Base-by-base conservation (phyloP, 371 early-diverging fungal genomes). In the Lichtheimia corymbifera region DNA sequence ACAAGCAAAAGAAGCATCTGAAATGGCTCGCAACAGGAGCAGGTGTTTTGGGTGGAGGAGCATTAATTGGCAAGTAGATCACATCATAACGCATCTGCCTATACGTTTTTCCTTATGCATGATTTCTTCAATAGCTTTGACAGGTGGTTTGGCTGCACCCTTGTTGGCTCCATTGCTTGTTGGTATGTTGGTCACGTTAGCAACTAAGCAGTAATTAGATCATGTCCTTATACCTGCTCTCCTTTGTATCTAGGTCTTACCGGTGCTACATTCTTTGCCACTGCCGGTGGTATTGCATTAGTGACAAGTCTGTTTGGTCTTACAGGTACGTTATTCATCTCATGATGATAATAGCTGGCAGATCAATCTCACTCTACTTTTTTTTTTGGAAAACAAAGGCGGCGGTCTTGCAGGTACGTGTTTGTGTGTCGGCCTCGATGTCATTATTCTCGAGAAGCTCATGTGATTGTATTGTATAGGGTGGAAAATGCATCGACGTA, bases 61-160 rank as follows among this genome's bases (percentile, higher is more conserved):
- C 87, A 2, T 73, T 87, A 1, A 85, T 89, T 60, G 88, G 86
- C 59, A 73, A 63, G 25, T n/a, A 12, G 17, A 9, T 11, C 2
- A 7, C 47, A 47, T 22, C 22, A 22, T 18, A 6, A 5, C 1
- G 6, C 47, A 18, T 47, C 47, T 22, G 22, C 47, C 4, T 18
- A 18, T 18, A 5, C 47, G 5, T 20, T 3, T 47, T 47, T 7
- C 20, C 47, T 47, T 11, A 18, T 15, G 17, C 22, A 22, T 47
- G 15, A 13, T 54, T 14, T 11, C 13, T 17, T 47, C 20, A n/a
- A 51, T 55, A 77, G 79, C 80, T 4, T 59, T 89, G 54, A 87
- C 89, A 0, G 89, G 89, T 20, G 89, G 89, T 22, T 59, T 89
- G 45, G 89, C 89, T 4, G 87, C 89, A 13, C 89, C 89, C 4